Percentiles rank a stretch among this genome's conserved stretches.
phyloP scores from a whole-genome alignment of 2,329 filamentous ascomycete genomes.

The Sphaceloma murrayae region DNA sequence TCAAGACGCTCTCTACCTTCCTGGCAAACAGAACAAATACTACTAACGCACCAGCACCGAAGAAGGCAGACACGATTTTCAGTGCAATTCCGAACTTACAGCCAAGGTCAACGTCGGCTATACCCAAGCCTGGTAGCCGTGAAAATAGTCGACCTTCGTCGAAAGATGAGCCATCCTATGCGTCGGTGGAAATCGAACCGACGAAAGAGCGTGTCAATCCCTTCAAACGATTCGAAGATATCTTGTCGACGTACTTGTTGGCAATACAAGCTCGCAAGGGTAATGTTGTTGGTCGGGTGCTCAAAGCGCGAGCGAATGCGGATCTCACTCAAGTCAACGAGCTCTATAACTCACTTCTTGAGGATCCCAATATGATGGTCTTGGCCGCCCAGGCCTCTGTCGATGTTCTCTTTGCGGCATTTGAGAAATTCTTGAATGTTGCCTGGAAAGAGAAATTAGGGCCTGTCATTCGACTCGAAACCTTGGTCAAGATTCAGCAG shows the following conservation, averaged over 20 bases:
- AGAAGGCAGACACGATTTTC: conserved; percentile 21
- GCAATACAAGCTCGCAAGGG: conserved; percentile 77
- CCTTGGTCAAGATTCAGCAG: conserved; percentile 65
- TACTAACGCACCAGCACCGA: conserved; percentile 16
- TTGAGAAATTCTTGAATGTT: conserved; percentile 83
- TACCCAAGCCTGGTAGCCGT: conserved; percentile 27
- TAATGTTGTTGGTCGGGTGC: conserved; percentile 67
- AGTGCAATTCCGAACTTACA: conserved; percentile 21
- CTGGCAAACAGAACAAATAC: conserved; percentile 48
- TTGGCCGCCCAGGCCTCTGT: conserved; percentile 64
- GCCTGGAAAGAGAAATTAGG: conserved; percentile 88
- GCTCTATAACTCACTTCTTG: conserved; percentile 77
- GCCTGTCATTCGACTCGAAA: conserved; percentile 62
- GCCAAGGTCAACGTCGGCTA: conserved; percentile 20
- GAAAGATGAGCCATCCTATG: conserved; percentile 21
- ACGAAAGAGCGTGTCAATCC: conserved; percentile 40
- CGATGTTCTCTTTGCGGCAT: conserved; percentile 80
- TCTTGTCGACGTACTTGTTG: conserved; percentile 72
- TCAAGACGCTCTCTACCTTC: conserved; percentile 80
- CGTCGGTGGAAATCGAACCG: conserved; percentile 6
- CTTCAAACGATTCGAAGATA: conserved; percentile 68
- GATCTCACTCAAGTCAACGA: conserved; percentile 80
- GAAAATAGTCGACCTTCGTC: conserved; percentile 28
- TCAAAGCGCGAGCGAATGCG: conserved; percentile 59
- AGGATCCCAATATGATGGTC: conserved; percentile 71